Evolutionary conservation across 78 protist species (phyloP).

Genomic region (Dictyostelium intermedium): DNA sequence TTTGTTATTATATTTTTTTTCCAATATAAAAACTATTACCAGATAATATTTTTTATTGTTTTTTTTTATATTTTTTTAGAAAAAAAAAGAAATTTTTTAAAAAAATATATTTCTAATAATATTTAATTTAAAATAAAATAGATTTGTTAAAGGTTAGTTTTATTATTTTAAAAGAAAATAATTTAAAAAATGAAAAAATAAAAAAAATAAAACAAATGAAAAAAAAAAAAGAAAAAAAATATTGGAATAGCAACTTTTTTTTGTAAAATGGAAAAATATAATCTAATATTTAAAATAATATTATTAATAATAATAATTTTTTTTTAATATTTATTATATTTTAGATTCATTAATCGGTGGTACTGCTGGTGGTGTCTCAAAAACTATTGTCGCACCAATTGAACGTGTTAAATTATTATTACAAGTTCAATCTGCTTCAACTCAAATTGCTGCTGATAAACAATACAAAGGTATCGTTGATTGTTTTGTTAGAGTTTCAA

Average conservation of each 20-base stretch:
- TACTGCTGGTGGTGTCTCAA: slow-evolving; percentile 94
- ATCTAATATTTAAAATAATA: neutral
- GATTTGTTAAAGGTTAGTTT: neutral
- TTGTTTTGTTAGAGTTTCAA: slow-evolving; percentile 93
- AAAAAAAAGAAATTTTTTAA: too few species aligned
- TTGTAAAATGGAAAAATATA: neutral
- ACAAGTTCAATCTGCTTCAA: slow-evolving; percentile 92
- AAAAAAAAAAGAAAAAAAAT: neutral
- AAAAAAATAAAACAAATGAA: neutral
- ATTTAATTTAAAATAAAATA: too few species aligned
- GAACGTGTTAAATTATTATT: slow-evolving; percentile 98
- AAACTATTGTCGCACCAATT: slow-evolving; percentile 97
- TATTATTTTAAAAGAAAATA: too few species aligned
- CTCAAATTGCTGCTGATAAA: slow-evolving; percentile 81
- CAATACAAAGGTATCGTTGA: slow-evolving; percentile 96
- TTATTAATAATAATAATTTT: neutral
- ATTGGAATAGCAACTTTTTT: neutral
- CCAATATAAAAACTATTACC: too few species aligned
- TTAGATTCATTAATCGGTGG: slow-evolving; percentile 89
- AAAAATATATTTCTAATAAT: neutral
- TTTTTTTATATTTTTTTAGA: too few species aligned
- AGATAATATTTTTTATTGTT: too few species aligned
- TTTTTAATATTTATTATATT: neutral
- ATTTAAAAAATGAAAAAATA: neutral
- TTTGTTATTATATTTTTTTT: too few species aligned